phyloP scores from a whole-genome alignment of 345 rosid genomes.

The Citrus unshiu region DNA sequence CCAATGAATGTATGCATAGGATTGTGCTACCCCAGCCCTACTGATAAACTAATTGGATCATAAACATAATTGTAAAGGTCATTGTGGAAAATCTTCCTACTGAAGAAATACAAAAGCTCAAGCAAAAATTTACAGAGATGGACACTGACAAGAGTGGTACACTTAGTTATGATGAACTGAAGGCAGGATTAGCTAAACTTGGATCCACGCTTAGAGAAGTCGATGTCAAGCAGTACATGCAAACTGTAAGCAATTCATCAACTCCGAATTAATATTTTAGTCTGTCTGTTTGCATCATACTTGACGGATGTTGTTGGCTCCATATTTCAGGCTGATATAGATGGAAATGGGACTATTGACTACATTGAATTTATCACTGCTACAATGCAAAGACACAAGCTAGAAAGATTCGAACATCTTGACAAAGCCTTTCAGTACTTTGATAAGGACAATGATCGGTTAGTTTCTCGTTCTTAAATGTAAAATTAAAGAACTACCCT shows the following conservation, averaged over 20 bases:
- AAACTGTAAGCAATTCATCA: slow-evolving; percentile 53
- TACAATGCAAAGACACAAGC: slow-evolving; percentile 80
- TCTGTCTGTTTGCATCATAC: not conserved
- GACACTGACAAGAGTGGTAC: slow-evolving; percentile 88
- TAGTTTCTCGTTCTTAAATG: slow-evolving; percentile 14
- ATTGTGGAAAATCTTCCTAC: slow-evolving; percentile 75
- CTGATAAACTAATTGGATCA: not conserved
- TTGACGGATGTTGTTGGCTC: not conserved
- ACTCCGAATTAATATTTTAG: not conserved
- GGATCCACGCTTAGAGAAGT: slow-evolving; percentile 77
- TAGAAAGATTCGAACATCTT: slow-evolving; percentile 70
- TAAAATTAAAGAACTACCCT: no score
- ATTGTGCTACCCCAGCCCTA: not conserved
- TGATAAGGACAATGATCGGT: slow-evolving; percentile 85
- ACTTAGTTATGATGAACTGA: slow-evolving; percentile 76
- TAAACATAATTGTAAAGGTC: slow-evolving; percentile 39
- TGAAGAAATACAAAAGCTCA: slow-evolving; percentile 79
- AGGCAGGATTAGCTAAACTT: slow-evolving; percentile 63
- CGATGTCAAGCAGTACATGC: slow-evolving; percentile 84
- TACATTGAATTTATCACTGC: slow-evolving; percentile 83
- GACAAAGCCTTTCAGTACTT: slow-evolving; percentile 80
- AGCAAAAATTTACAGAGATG: slow-evolving; percentile 68
- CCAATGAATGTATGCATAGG: not conserved
- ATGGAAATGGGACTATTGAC: slow-evolving; percentile 82
- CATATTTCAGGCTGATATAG: slow-evolving; percentile 70